Conservation (phyloP, 495 filamentous ascomycete genomes). For the Sabuloglossum arenarium region DNA sequence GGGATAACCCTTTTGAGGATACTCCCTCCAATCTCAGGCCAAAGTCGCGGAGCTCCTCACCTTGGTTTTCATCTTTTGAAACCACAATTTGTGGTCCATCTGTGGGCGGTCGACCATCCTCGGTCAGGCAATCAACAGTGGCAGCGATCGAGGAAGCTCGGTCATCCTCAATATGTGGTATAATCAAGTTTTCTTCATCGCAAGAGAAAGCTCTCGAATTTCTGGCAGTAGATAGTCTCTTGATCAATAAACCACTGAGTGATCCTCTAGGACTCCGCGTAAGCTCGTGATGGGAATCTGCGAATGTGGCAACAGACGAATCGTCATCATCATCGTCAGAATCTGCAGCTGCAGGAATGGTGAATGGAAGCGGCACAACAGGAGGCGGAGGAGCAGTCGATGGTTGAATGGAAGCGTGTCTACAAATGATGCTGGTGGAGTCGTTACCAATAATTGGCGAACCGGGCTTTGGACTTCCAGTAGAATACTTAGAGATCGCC, state of each 20-base stretch:
- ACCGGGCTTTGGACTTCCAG: background rate
- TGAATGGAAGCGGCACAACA: conserved; percentile 40
- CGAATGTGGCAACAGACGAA: conserved; percentile 41
- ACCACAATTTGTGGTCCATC: background rate
- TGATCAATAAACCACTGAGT: background rate
- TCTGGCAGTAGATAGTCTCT: background rate
- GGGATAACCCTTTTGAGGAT: background rate
- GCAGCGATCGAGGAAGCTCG: conserved; percentile 29
- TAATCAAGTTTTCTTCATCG: conserved; percentile 23
- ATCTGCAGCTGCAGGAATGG: conserved; percentile 22
- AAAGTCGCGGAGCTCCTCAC: background rate
- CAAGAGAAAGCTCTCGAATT: conserved; percentile 10
- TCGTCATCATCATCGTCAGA: conserved; percentile 25
- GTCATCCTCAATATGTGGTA: conserved; percentile 17
- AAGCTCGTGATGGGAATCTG: conserved; percentile 21
- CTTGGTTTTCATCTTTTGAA: background rate
- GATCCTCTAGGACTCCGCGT: conserved; percentile 5
- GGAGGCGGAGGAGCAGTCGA: conserved; percentile 15
- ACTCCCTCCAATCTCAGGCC: background rate
- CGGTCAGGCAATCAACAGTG: conserved; percentile 29
- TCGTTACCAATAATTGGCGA: background rate
- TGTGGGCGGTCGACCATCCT: background rate
- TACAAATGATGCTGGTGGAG: background rate
- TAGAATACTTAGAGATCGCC: background rate
- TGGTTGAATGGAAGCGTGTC: background rate